phyloP scores from a whole-genome alignment of 441 rosid genomes.

The Caryocar brasiliense region DNA sequence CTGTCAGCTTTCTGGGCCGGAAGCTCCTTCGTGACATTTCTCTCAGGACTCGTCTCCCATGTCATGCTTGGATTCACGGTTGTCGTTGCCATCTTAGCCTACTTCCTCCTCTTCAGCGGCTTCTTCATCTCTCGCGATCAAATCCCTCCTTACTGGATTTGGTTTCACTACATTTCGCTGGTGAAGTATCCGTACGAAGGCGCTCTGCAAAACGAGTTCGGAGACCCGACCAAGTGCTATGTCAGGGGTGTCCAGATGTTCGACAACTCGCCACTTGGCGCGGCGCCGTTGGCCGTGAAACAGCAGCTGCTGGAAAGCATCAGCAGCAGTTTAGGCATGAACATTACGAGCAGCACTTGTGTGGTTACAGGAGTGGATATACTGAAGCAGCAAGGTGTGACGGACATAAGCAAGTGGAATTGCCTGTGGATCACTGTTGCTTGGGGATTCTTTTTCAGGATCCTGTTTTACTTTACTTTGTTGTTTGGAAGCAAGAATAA shows the following conservation, averaged over 20 bases:
- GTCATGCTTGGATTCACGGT: slow-evolving; percentile 74
- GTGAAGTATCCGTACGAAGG: slow-evolving; percentile 79
- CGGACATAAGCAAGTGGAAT: slow-evolving; percentile 62
- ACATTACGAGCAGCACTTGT: slow-evolving; percentile 50
- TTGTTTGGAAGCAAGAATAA: slow-evolving; percentile 59
- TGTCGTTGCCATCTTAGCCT: slow-evolving; percentile 68
- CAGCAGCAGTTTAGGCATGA: slow-evolving; percentile 41
- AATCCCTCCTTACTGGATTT: slow-evolving; percentile 69
- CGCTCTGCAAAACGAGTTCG: slow-evolving; percentile 60
- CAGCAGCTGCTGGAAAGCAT: slow-evolving; percentile 40
- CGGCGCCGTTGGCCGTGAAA: slow-evolving; percentile 31
- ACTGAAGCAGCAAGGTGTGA: slow-evolving; percentile 50
- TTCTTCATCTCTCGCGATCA: slow-evolving; percentile 70
- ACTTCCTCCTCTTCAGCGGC: slow-evolving; percentile 77
- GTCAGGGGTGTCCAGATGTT: slow-evolving; percentile 58
- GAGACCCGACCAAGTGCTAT: slow-evolving; percentile 50
- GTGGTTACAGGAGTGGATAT: slow-evolving; percentile 58
- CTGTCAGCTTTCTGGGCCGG: slow-evolving; percentile 73
- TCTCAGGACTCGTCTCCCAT: slow-evolving; percentile 66
- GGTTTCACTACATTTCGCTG: slow-evolving; percentile 77
- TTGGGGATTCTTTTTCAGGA: slow-evolving; percentile 77
- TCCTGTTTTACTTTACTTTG: slow-evolving; percentile 52
- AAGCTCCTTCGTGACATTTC: slow-evolving; percentile 72
- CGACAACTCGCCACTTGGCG: slow-evolving; percentile 52
- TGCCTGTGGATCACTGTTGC: slow-evolving; percentile 71